A percentile compares a stretch with the other conserved stretches of the same genome.
Conservation (phyloP, 2,329 filamentous ascomycete species). For the Penicillium paneum region DNA sequence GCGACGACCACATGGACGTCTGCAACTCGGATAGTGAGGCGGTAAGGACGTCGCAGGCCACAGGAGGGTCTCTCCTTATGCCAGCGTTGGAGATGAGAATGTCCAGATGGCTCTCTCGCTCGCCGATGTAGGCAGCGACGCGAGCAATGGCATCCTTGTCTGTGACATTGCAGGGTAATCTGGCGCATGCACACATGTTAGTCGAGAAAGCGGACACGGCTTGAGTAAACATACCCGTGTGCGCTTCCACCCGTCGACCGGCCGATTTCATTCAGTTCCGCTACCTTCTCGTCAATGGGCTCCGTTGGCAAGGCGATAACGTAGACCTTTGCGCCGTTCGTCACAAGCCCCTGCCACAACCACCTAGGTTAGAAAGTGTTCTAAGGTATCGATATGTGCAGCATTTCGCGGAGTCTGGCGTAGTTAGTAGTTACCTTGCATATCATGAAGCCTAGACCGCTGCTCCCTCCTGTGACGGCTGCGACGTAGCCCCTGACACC, state of each 20-base stretch:
- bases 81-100: constrained; percentile 52
- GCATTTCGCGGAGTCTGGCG: too few relatives aligned
- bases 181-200: too few relatives aligned
- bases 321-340: constrained; percentile 50
- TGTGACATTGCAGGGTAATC: constrained; percentile 33
- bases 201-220: too few relatives aligned
- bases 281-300: constrained; percentile 39
- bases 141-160: constrained; percentile 42
- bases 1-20: constrained; percentile 48
- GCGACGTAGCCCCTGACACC: constrained; percentile 44
- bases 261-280: constrained; percentile 42
- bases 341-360: constrained; percentile 39
- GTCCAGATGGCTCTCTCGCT: constrained; percentile 44
- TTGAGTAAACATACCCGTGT: constrained; percentile 31
- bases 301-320: constrained; percentile 44
- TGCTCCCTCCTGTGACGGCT: constrained; percentile 46
- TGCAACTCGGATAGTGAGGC: constrained; percentile 46
- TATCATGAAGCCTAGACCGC: constrained; percentile 50
- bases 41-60: constrained; percentile 45
- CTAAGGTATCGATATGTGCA: too few relatives aligned
- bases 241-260: constrained; percentile 37
- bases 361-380: too few relatives aligned
- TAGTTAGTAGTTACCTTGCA: constrained; percentile 36
- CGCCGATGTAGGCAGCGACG: constrained; percentile 32
- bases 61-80: constrained; percentile 46